Evolutionary conservation across 768 basidiomycete species (phyloP).

Genomic region (Auricularia heimuer): DNA sequence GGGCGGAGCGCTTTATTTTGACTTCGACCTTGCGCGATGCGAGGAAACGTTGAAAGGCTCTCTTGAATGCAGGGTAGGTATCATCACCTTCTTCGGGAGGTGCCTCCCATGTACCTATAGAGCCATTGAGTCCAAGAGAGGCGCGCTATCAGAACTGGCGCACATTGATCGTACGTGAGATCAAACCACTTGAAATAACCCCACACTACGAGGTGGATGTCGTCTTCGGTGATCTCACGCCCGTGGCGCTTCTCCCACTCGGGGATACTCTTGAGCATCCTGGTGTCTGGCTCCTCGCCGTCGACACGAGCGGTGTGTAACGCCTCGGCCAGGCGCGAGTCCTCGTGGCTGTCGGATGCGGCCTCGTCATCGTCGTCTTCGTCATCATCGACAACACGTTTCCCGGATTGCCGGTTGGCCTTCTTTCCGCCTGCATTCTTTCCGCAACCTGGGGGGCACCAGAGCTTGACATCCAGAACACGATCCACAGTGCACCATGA

Average conservation of each 20-base stretch:
- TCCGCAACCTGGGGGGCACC: constrained; percentile 31
- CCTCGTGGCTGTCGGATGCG: constrained; percentile 16
- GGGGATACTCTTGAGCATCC: constrained; percentile 47
- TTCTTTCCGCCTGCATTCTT: constrained; percentile 13
- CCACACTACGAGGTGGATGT: constrained; percentile 62
- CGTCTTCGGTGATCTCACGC: constrained; percentile 32
- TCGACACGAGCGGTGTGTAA: constrained; percentile 36
- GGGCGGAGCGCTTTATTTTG: constrained; percentile 27
- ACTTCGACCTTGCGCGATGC: constrained; percentile 52
- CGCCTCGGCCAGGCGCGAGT: constrained; percentile 20
- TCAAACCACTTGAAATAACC: constrained; percentile 90
- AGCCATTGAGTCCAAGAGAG: constrained; percentile 1
- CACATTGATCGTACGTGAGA: constrained; percentile 86
- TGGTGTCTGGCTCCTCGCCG: constrained; percentile 54
- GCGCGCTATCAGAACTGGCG: constrained; percentile 11
- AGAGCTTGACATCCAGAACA: constrained; percentile 71
- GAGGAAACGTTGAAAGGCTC: constrained; percentile 60
- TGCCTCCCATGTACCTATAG: constrained; percentile 83
- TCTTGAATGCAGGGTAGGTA: constrained; percentile 52
- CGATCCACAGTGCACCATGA: constrained; percentile 89
- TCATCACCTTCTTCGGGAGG: constrained; percentile 55
- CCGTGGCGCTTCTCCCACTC: constrained; percentile 46
- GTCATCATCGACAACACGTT: constrained; percentile 14
- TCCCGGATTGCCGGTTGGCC: constrained; percentile 18
- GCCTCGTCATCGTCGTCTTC: constrained; percentile 22